These are phyloP conservation scores for grape (Vitis vinifera) DNA, from an alignment of 164 flowering plant genomes.

Conservation along the genomic window DNA sequence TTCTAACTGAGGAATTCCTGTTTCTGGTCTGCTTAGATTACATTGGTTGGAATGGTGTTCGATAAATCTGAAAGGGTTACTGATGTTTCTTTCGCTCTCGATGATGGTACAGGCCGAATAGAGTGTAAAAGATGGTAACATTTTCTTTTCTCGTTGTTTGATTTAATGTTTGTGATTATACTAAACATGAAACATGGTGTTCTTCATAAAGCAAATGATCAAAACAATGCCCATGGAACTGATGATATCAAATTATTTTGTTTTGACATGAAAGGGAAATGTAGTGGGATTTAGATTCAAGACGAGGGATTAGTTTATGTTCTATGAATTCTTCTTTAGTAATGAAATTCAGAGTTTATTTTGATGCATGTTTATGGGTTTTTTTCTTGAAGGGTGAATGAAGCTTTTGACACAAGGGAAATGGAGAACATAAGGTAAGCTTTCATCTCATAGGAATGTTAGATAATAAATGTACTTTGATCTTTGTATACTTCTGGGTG, in stretches of 20 bases:
- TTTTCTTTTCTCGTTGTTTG: no score
- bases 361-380: neutral
- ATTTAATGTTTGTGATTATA: no score
- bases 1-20: neutral
- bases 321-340: neutral
- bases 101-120: slow-evolving; percentile 72
- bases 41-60: slow-evolving; percentile 60
- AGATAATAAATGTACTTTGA: neutral
- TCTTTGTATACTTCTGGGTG: neutral
- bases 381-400: slow-evolving; percentile 45
- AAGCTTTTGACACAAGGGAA: slow-evolving; percentile 49
- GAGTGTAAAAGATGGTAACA: slow-evolving; percentile 62
- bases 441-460: neutral
- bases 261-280: no score
- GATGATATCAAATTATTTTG: no score
- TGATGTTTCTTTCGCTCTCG: slow-evolving; percentile 54
- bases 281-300: no score
- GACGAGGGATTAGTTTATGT: no score
- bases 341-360: neutral
- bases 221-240: no score
- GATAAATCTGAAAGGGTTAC: slow-evolving; percentile 49
- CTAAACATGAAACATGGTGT: no score
- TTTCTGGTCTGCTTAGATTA: slow-evolving; percentile 38
- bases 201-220: no score
- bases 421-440: slow-evolving; percentile 57